Evolutionary conservation across 2,329 filamentous ascomycete genomes (phyloP).

Genomic region (Pseudogymnoascus sp.): DNA sequence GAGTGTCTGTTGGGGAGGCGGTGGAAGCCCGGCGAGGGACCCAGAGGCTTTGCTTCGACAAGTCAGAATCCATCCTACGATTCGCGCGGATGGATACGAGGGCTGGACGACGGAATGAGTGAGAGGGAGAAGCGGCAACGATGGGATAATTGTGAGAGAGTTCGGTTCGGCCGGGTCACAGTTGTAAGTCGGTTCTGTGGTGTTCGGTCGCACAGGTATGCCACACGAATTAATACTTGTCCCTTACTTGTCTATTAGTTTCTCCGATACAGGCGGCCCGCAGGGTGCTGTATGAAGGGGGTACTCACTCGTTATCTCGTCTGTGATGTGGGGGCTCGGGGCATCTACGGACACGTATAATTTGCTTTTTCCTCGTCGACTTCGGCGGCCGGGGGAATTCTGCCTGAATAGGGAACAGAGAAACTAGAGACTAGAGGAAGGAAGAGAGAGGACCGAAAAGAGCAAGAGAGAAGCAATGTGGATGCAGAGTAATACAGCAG

Average conservation of each 20-base stretch:
- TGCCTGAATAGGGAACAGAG: conserved; percentile 2
- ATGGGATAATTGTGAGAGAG: background rate
- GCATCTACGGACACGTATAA: conserved; percentile 1
- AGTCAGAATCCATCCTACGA: background rate
- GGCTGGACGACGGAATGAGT: background rate
- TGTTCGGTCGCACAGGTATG: background rate
- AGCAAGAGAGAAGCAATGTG: background rate
- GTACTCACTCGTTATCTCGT: background rate
- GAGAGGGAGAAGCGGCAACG: background rate
- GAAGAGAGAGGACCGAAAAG: background rate
- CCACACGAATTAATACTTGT: background rate
- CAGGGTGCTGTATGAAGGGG: background rate
- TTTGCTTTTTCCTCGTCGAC: background rate
- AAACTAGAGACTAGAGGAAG: background rate
- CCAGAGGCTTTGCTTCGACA: conserved; percentile 4
- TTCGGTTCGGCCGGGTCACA: background rate
- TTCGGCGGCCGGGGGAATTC: background rate
- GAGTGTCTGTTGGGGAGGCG: background rate
- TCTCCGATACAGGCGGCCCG: conserved; percentile 1
- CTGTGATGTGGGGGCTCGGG: conserved; percentile 1
- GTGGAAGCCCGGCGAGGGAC: conserved; percentile 1
- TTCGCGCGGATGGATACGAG: background rate
- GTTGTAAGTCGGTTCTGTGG: background rate
- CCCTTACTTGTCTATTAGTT: background rate
- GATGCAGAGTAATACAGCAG: conserved; percentile 4